Evolutionary conservation across 345 rosid genomes (phyloP).

Genomic region (Streptanthus diversifolius): DNA sequence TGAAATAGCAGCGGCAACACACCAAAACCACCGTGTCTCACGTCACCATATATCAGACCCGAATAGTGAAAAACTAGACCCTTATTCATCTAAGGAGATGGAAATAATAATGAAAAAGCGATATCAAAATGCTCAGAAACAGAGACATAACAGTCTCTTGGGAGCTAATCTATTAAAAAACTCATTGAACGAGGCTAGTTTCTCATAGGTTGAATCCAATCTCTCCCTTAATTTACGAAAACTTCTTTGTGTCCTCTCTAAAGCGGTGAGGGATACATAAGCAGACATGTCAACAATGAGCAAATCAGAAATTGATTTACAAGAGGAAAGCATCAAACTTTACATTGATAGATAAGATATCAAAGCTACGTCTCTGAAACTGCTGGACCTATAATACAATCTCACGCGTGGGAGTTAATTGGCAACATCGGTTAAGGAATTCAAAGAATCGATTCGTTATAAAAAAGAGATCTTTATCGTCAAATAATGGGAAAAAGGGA

Average conservation of each 20-base stretch:
- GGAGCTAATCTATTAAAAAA: neutral
- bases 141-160: neutral
- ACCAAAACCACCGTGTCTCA: neutral
- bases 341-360: neutral
- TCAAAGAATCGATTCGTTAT: neutral
- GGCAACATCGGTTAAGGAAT: neutral
- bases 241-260: neutral
- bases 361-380: neutral
- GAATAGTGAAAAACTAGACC: neutral
- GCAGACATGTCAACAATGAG: neutral
- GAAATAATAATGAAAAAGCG: neutral
- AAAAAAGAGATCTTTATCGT: slow-evolving; percentile 4
- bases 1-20: neutral
- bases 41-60: neutral
- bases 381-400: neutral
- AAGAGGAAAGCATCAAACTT: slow-evolving; percentile 12
- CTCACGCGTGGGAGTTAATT: neutral
- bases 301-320: neutral
- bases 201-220: neutral
- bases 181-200: neutral
- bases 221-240: neutral
- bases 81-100: neutral
- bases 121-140: neutral
- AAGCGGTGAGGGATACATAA: neutral
- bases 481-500: neutral